Evolutionary conservation across 2,329 filamentous ascomycete genomes (phyloP).

Genomic region (Xylariaceae sp.): DNA sequence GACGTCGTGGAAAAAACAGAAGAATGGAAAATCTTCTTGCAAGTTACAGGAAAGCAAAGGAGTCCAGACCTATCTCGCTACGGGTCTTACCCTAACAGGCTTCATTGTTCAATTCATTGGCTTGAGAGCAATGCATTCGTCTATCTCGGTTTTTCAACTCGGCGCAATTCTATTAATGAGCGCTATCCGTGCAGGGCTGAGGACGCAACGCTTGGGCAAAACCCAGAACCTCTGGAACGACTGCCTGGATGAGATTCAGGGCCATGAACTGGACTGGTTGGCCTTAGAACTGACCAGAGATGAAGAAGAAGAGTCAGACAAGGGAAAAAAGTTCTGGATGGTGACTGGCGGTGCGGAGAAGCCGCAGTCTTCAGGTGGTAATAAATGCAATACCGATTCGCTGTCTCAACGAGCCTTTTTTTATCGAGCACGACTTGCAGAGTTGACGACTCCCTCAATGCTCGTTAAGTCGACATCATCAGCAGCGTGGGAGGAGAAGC

Average conservation of each 20-base stretch:
- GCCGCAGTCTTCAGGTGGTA: no score
- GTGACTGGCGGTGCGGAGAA: no score
- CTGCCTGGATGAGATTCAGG: not conserved
- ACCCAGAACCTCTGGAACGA: not conserved
- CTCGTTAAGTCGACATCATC: no score
- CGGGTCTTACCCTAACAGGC: not conserved
- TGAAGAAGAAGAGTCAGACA: no score
- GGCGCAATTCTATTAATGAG: not conserved
- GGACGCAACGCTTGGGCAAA: not conserved
- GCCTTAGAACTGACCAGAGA: not conserved
- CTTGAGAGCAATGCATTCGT: not conserved
- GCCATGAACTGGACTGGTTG: not conserved
- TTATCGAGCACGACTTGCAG: no score
- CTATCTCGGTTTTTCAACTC: not conserved
- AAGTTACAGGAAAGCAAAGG: not conserved
- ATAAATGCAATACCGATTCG: no score
- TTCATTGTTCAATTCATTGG: constrained; percentile 2
- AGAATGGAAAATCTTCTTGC: no score
- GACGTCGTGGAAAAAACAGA: not conserved
- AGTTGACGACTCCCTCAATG: no score
- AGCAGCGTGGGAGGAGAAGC: no score
- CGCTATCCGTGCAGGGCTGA: not conserved
- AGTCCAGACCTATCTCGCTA: not conserved
- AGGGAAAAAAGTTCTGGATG: no score
- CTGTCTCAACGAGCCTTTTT: no score